Conservation (phyloP, 2,329 filamentous ascomycete species). For the Fusarium nanum region DNA sequence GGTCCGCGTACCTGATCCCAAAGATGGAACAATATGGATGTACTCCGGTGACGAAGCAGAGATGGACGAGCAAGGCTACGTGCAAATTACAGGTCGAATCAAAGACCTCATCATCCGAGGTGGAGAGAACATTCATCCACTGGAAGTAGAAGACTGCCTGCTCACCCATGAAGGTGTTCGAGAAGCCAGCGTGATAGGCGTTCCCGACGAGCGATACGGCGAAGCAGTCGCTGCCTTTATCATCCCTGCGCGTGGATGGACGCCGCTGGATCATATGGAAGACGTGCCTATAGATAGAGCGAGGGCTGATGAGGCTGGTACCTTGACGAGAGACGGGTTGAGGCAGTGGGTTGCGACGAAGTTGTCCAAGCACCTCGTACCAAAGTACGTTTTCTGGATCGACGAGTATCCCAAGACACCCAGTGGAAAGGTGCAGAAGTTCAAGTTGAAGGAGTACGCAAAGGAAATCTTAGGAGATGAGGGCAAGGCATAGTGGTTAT, state of each 20-base stretch:
- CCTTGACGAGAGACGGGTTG: constrained; percentile 69
- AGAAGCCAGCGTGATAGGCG: constrained; percentile 85
- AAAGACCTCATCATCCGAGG: constrained; percentile 96
- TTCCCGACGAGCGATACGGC: constrained; percentile 84
- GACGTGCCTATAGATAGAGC: constrained; percentile 37
- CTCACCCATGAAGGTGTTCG: constrained; percentile 76
- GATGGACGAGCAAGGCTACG: constrained; percentile 86
- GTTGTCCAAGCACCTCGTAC: constrained; percentile 81
- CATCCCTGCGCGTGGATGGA: constrained; percentile 58
- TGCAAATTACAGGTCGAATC: constrained; percentile 89
- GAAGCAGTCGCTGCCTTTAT: constrained; percentile 90
- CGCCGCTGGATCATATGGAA: constrained; percentile 36
- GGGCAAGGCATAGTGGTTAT: constrained; percentile 9
- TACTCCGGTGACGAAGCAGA: constrained; percentile 89
- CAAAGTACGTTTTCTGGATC: constrained; percentile 90
- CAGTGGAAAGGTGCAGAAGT: constrained; percentile 97
- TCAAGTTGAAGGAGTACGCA: constrained; percentile 78
- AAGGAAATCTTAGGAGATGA: constrained; percentile 49
- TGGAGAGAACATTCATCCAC: constrained; percentile 94
- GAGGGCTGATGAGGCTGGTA: constrained; percentile 34
- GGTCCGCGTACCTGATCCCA: constrained; percentile 65
- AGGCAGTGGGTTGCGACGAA: constrained; percentile 77
- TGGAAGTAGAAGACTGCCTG: constrained; percentile 91
- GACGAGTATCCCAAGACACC: constrained; percentile 92
- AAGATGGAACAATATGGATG: constrained; percentile 78